These are phyloP conservation scores for Lasiosphaeria hispida DNA, from an alignment of 495 filamentous ascomycete genomes.

Conservation along the genomic window DNA sequence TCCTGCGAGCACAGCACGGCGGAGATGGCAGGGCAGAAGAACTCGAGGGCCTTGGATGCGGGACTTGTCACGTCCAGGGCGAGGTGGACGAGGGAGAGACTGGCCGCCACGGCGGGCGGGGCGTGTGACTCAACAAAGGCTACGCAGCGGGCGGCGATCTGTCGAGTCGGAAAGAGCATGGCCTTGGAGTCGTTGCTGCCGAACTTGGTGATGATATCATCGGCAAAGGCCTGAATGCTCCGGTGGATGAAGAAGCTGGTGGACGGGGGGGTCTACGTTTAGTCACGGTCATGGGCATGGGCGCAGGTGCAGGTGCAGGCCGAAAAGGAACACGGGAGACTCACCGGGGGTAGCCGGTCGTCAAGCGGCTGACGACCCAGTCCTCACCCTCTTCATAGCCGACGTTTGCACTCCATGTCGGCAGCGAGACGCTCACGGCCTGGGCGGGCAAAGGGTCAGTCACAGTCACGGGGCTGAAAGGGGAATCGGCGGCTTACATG, in stretches of 20 bases:
- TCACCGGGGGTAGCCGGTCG: slow-evolving; percentile 87
- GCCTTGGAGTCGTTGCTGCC: slow-evolving; percentile 63
- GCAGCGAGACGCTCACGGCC: slow-evolving; percentile 95
- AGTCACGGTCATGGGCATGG: not conserved
- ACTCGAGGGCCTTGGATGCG: slow-evolving; percentile 45
- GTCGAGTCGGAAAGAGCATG: slow-evolving; percentile 74
- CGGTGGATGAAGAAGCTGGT: slow-evolving; percentile 89
- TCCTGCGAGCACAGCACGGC: slow-evolving; percentile 69
- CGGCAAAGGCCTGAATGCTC: slow-evolving; percentile 70
- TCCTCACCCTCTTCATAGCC: slow-evolving; percentile 90
- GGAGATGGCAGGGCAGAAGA: slow-evolving; percentile 52
- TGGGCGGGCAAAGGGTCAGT: slow-evolving; percentile 33
- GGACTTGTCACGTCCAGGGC: slow-evolving; percentile 51
- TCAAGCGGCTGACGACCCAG: slow-evolving; percentile 81
- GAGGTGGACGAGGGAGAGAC: slow-evolving; percentile 67
- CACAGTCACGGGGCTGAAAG: slow-evolving; percentile 2
- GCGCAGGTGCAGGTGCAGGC: not conserved
- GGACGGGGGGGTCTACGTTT: not conserved
- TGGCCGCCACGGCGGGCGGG: slow-evolving; percentile 42
- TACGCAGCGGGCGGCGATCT: slow-evolving; percentile 64
- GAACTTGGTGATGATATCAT: slow-evolving; percentile 61
- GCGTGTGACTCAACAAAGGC: slow-evolving; percentile 65
- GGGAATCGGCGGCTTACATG: slow-evolving; percentile 47
- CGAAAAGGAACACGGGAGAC: not conserved
- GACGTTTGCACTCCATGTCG: slow-evolving; percentile 87